Evolutionary conservation across 371 early-diverging fungal species (phyloP), one percentile per base, ranked within the genome.

Genomic region (Mortierella sp.): DNA sequence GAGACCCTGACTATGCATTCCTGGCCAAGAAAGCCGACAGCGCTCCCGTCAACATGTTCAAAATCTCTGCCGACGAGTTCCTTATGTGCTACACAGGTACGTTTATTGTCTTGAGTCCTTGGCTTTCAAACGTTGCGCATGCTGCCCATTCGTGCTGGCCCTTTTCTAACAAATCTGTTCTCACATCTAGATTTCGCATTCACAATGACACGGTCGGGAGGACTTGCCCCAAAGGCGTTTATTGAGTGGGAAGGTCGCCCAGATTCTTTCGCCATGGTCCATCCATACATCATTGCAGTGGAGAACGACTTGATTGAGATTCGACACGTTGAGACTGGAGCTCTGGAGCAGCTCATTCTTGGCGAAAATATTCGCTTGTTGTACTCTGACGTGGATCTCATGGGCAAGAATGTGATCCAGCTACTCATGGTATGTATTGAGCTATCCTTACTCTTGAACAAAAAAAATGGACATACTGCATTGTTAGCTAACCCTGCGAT

Each of bases 241-340:
- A 84, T 84, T 28, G 85, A 84, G 46, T 84, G 81, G 76, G 85
- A 84, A 51, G 85, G 85, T 4, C 77, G 78, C 9, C 81, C 85
- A 19, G 77, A 81, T 61, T 80, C 85, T 11, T 84, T 84, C 73
- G 78, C 85, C 5, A 69, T 84, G 69, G 75, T 77, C 3, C 73
- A 84, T 64, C 98, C 98, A 21, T 98, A 96, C 81, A 91, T 98
- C 43, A 87, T 98, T 84, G 98, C 97, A 0, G 97, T 96, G 80
- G 97, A 97, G 69, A 83, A 93, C 21, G 89, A 90, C 46, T 96
- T 98, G 84, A 94, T 98, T 77, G 98, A 98, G 88, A 88, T 98
- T 44, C 93, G 97, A 40, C 91, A 97, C 82, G 93, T 96, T 21
- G 94, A 95, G 76, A 95, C 96, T 75, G 92, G 94, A 14, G 85